These are phyloP conservation scores for Moesziomyces globuligerus DNA, from an alignment of 1,284 basidiomycete species.

Conservation along the genomic window DNA sequence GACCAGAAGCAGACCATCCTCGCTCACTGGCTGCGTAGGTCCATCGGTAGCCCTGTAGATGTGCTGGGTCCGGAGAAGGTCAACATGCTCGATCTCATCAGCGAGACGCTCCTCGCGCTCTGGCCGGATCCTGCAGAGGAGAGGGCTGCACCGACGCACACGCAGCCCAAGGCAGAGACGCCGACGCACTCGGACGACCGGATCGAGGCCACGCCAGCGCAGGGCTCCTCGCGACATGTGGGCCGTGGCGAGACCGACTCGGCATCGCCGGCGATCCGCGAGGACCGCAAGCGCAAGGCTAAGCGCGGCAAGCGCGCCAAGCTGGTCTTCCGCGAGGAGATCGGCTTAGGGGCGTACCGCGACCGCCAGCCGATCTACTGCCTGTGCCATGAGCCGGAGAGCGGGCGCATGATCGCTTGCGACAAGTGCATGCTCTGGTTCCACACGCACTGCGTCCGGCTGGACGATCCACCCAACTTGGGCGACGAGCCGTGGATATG, in stretches of 20 bases:
- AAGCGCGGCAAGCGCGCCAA: conserved; percentile 64
- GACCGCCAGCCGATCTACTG: conserved; percentile 59
- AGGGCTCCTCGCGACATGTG: conserved; percentile 12
- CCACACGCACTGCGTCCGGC: conserved; percentile 62
- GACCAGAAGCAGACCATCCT: conserved; percentile 42
- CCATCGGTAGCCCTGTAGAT: conserved; percentile 53
- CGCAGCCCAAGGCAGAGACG: conserved; percentile 11
- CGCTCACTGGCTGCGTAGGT: conserved; percentile 44
- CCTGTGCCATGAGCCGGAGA: conserved; percentile 60
- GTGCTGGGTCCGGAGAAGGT: conserved; percentile 49
- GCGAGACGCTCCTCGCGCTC: conserved; percentile 22
- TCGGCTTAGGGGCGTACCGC: conserved; percentile 40
- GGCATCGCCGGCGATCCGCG: conserved; percentile 31
- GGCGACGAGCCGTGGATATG: conserved; percentile 61
- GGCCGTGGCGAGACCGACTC: conserved; percentile 23
- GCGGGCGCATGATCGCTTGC: conserved; percentile 65
- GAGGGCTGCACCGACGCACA: conserved; percentile 9
- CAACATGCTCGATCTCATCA: conserved; percentile 43
- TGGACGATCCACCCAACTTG: conserved; percentile 51
- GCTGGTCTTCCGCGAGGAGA: conserved; percentile 64
- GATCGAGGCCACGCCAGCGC: conserved; percentile 4
- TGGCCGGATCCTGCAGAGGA: conserved; percentile 8
- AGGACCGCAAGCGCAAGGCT: conserved; percentile 46
- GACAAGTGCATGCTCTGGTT: conserved; percentile 66
- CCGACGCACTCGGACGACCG: conserved; percentile 23